These are phyloP conservation scores for Aspergillus sparsus DNA, from an alignment of 495 filamentous ascomycete genomes.

Conservation along the genomic window DNA sequence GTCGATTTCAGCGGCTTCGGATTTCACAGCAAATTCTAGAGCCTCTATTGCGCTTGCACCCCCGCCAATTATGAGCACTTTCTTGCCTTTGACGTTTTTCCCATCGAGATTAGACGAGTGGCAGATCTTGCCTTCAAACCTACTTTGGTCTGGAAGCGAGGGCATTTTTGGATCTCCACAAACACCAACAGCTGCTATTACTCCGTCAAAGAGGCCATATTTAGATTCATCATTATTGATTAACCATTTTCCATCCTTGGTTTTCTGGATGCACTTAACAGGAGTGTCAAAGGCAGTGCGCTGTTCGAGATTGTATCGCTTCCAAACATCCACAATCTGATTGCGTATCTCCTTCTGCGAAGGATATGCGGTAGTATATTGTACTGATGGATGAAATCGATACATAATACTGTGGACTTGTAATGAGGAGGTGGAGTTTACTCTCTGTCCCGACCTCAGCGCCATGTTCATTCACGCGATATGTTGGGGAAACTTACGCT, in stretches of 20 bases:
- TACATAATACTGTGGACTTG: slow-evolving; percentile 89
- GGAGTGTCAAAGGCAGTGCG: slow-evolving; percentile 71
- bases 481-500: slow-evolving; percentile 53
- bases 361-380: slow-evolving; percentile 74
- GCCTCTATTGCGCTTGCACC: slow-evolving; percentile 84
- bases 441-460: slow-evolving; percentile 49
- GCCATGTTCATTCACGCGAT: neutral
- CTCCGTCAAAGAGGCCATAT: slow-evolving; percentile 73
- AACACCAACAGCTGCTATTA: slow-evolving; percentile 75
- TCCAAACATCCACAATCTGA: slow-evolving; percentile 72
- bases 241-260: slow-evolving; percentile 72
- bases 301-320: slow-evolving; percentile 68
- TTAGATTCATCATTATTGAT: slow-evolving; percentile 72
- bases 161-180: slow-evolving; percentile 78
- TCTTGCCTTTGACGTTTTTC: slow-evolving; percentile 68
- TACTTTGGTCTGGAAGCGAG: slow-evolving; percentile 61
- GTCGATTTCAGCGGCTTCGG: slow-evolving; percentile 65
- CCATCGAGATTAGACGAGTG: slow-evolving; percentile 77
- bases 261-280: slow-evolving; percentile 68
- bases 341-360: slow-evolving; percentile 69
- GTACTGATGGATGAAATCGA: slow-evolving; percentile 79
- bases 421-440: slow-evolving; percentile 79
- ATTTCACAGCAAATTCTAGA: slow-evolving; percentile 72
- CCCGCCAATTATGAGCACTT: slow-evolving; percentile 73
- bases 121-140: slow-evolving; percentile 66